Percentiles rank a stretch among this genome's conserved stretches.
Conservation (phyloP, 2,329 filamentous ascomycete genomes). For the Ceratocystis diversiconidia region DNA sequence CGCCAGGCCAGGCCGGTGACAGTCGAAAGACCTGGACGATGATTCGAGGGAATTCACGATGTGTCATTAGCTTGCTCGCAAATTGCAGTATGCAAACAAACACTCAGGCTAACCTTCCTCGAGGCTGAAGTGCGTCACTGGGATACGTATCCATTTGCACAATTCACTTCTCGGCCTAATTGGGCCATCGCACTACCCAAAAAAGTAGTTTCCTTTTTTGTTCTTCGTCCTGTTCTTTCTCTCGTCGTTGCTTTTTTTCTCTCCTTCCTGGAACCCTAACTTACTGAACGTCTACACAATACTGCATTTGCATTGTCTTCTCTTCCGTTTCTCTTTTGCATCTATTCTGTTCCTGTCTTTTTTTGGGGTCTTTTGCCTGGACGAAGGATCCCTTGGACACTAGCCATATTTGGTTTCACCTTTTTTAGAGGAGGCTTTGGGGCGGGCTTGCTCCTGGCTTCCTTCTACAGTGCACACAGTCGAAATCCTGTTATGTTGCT, state of each 20-base stretch:
- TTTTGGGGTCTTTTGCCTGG: neutral
- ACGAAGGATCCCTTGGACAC: neutral
- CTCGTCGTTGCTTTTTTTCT: neutral
- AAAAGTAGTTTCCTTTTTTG: neutral
- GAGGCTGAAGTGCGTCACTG: neutral
- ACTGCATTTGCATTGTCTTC: neutral
- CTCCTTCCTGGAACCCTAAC: too few relatives aligned
- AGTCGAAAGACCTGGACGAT: too few relatives aligned
- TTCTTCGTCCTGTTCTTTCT: neutral
- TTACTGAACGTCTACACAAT: too few relatives aligned
- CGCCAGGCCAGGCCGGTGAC: too few relatives aligned
- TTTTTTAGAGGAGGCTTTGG: neutral
- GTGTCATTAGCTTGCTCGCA: too few relatives aligned
- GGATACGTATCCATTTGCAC: neutral
- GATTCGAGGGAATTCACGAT: too few relatives aligned
- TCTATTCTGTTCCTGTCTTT: neutral
- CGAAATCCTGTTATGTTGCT: too few relatives aligned
- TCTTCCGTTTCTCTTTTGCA: neutral
- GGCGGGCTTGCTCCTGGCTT: neutral
- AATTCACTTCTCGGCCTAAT: neutral
- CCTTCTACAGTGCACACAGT: neutral
- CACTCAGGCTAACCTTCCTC: too few relatives aligned
- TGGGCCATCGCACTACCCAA: neutral
- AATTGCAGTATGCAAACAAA: too few relatives aligned
- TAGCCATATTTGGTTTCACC: constrained; percentile 1